phyloP scores from a whole-genome alignment of 495 filamentous ascomycete species.

The Lasiosphaeris hirsuta region DNA sequence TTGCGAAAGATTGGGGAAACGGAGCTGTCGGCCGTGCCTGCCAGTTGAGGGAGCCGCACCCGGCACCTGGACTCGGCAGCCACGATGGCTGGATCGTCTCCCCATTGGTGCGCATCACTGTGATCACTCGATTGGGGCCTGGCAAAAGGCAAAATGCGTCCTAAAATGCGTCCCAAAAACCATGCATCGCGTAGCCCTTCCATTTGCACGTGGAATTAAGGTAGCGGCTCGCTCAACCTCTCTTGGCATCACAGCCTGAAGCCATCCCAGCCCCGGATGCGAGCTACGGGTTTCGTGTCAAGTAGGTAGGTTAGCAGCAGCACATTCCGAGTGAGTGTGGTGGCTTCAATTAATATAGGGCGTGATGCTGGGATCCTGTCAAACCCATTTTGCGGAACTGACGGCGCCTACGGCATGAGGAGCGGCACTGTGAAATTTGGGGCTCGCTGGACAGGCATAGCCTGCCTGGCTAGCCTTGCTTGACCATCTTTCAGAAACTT shows the following conservation, averaged over 20 bases:
- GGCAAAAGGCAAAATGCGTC: too few relatives aligned
- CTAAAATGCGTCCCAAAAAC: background rate
- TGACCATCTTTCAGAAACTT: too few relatives aligned
- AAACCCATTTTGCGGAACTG: background rate
- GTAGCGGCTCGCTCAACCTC: background rate
- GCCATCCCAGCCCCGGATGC: background rate
- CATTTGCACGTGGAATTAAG: background rate
- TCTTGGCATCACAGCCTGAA: slow-evolving; percentile 5
- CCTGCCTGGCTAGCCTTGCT: too few relatives aligned
- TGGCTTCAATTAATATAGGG: slow-evolving; percentile 1
- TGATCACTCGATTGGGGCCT: background rate
- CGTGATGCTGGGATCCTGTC: background rate
- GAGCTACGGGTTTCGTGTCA: background rate
- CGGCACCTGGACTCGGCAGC: slow-evolving; percentile 3
- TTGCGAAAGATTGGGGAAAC: background rate
- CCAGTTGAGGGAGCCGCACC: slow-evolving; percentile 1
- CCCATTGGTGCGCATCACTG: background rate
- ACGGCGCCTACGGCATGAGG: background rate
- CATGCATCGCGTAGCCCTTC: background rate
- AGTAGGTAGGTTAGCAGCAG: background rate
- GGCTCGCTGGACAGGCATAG: background rate
- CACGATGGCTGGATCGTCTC: background rate
- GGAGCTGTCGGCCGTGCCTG: background rate
- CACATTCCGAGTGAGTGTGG: background rate
- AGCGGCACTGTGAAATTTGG: background rate